phyloP scores from a whole-genome alignment of 768 basidiomycete species.

The Gyrodon lividus region DNA sequence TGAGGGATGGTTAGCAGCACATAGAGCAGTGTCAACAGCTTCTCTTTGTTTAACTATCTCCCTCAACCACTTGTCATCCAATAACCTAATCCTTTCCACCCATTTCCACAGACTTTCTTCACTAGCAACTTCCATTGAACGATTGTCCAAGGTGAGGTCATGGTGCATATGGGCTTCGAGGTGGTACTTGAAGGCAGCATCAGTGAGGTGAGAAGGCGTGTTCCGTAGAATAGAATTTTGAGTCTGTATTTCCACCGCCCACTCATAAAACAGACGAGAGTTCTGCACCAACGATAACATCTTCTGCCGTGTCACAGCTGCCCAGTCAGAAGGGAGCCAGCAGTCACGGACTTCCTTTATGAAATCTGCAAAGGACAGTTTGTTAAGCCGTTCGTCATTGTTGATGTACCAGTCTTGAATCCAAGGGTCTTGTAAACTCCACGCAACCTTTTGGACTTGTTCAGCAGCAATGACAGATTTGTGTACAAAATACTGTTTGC shows the following conservation, averaged over 20 bases:
- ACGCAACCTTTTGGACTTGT: neutral
- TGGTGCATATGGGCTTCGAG: constrained; percentile 17
- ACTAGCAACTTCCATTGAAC: neutral
- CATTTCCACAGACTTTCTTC: constrained; percentile 2
- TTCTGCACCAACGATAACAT: constrained; percentile 6
- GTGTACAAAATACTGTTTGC: too few relatives aligned
- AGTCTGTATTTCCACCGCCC: constrained; percentile 4
- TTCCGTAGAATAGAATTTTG: constrained; percentile 15
- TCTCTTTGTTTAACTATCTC: neutral
- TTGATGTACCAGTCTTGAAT: constrained; percentile 9
- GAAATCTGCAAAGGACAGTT: neutral
- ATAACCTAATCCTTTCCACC: neutral
- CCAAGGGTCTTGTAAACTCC: constrained; percentile 1
- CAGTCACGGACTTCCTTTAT: neutral
- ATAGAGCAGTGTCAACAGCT: neutral
- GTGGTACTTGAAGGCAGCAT: constrained; percentile 6
- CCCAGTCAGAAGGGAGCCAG: constrained; percentile 15
- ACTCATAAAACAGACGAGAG: constrained; percentile 9
- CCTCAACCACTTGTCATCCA: neutral
- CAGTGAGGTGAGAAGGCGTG: constrained; percentile 8
- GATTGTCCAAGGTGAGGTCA: constrained; percentile 7
- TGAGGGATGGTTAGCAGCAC: neutral
- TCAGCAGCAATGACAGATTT: too few relatives aligned
- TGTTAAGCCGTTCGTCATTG: neutral
- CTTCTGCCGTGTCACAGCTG: neutral